Conservation (phyloP, 495 filamentous ascomycete species). For the Talaromyces thailandensis region DNA sequence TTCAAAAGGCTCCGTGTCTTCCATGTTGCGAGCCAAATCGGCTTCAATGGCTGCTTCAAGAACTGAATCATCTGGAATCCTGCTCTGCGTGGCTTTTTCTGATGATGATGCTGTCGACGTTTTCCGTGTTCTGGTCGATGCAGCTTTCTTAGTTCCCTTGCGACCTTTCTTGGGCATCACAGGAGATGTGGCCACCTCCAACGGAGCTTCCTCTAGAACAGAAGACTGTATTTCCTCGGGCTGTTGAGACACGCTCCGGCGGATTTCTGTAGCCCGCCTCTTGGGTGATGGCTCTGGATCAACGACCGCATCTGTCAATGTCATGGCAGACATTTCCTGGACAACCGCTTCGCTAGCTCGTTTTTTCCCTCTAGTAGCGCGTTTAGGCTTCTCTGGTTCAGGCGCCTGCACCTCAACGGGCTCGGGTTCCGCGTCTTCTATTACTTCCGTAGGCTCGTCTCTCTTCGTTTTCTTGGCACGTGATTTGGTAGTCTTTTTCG, state of each 20-base stretch:
- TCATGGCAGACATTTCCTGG: neutral
- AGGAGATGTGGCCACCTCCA: slow-evolving; percentile 13
- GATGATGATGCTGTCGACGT: slow-evolving; percentile 43
- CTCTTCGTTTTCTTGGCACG: slow-evolving; percentile 44
- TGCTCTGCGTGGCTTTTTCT: slow-evolving; percentile 18
- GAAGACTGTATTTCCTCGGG: slow-evolving; percentile 11
- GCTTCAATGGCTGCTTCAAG: slow-evolving; percentile 60
- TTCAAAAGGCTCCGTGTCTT: slow-evolving; percentile 6
- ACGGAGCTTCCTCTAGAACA: slow-evolving; percentile 17
- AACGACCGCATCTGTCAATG: slow-evolving; percentile 6
- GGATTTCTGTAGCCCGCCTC: slow-evolving; percentile 50
- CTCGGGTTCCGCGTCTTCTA: slow-evolving; percentile 22
- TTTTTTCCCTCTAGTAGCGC: slow-evolving; percentile 51
- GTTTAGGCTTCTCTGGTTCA: slow-evolving; percentile 30
- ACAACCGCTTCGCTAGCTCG: slow-evolving; percentile 40
- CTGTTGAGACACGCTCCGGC: slow-evolving; percentile 30
- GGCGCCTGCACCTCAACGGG: slow-evolving; percentile 16
- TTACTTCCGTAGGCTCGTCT: slow-evolving; percentile 45
- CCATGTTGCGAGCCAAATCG: slow-evolving; percentile 42
- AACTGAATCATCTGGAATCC: slow-evolving; percentile 50
- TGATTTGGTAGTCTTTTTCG: slow-evolving; percentile 37
- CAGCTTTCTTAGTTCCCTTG: slow-evolving; percentile 31
- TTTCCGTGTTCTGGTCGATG: slow-evolving; percentile 40
- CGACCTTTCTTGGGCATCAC: slow-evolving; percentile 22
- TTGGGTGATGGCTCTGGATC: slow-evolving; percentile 45